Conservation (phyloP, 495 filamentous ascomycete genomes). For the Tuber melanosporum region DNA sequence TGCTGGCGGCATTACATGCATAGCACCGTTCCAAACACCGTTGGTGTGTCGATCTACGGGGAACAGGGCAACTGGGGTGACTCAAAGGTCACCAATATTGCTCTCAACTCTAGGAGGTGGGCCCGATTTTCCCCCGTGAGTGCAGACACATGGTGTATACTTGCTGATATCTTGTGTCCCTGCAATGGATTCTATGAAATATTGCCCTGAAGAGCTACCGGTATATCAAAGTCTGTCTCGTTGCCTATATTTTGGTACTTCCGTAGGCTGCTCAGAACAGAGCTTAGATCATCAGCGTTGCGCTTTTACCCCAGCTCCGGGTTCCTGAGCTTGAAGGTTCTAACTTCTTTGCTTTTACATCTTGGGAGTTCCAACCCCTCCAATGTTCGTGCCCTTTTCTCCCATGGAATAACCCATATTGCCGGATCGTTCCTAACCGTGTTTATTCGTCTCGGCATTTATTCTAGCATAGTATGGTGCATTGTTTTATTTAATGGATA, state of each 20-base stretch:
- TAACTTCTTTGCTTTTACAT: not conserved
- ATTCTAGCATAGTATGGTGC: too few species aligned
- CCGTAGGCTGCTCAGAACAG: not conserved
- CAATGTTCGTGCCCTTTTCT: not conserved
- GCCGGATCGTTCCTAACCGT: not conserved
- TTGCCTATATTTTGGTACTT: not conserved
- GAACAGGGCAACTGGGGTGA: not conserved
- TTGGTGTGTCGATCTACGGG: not conserved
- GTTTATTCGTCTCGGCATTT: not conserved
- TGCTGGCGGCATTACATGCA: not conserved
- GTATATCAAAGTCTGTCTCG: not conserved
- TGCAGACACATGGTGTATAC: not conserved
- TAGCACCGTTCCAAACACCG: not conserved
- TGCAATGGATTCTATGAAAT: not conserved
- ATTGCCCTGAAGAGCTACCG: not conserved
- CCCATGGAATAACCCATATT: not conserved
- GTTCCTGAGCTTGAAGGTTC: not conserved
- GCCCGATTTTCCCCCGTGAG: not conserved
- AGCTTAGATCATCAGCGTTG: not conserved
- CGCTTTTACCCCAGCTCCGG: not conserved
- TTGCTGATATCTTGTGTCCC: not conserved
- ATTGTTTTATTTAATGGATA: too few species aligned
- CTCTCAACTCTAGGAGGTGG: not conserved
- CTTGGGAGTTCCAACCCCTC: not conserved
- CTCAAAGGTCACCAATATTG: not conserved